phyloP scores from a whole-genome alignment of 768 basidiomycete genomes.

The Mrakia blollopis region DNA sequence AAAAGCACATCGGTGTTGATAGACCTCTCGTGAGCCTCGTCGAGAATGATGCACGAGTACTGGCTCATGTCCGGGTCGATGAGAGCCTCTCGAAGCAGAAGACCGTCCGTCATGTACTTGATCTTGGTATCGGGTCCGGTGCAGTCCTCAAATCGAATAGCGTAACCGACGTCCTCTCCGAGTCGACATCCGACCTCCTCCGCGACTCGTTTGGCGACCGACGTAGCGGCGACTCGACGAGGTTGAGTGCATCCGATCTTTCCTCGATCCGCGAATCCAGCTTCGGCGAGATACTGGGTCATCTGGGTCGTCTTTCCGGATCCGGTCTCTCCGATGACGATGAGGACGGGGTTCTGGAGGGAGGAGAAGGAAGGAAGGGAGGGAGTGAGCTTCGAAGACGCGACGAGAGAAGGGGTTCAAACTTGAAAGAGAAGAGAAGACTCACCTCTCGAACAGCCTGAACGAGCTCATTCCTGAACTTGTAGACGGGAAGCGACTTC shows the following conservation, averaged over 20 bases:
- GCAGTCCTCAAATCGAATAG: conserved; percentile 98
- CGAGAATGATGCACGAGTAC: conserved; percentile 95
- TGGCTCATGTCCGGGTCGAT: conserved; percentile 89
- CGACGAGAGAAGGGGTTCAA: neutral
- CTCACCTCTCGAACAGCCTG: conserved; percentile 83
- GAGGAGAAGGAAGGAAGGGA: conserved; percentile 22
- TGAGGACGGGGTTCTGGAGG: conserved; percentile 83
- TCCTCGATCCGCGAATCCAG: conserved; percentile 82
- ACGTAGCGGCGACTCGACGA: conserved; percentile 98
- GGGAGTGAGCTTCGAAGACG: neutral
- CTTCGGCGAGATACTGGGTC: conserved; percentile 95
- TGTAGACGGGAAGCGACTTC: conserved; percentile 86
- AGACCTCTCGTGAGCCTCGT: conserved; percentile 97
- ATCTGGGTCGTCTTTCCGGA: conserved; percentile 99
- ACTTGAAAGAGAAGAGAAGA: conserved; percentile 32
- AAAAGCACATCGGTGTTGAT: conserved; percentile 98
- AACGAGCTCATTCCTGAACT: conserved; percentile 81
- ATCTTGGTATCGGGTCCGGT: conserved; percentile 97
- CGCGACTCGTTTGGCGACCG: conserved; percentile 95
- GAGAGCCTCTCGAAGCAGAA: conserved; percentile 93
- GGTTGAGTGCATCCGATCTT: conserved; percentile 97
- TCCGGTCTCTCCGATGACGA: conserved; percentile 97
- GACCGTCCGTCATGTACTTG: conserved; percentile 99
- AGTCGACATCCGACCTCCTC: conserved; percentile 97
- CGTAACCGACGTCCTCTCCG: conserved; percentile 96